Conservation (phyloP, 2,329 filamentous ascomycete genomes). For the Cytospora paraplurivora region DNA sequence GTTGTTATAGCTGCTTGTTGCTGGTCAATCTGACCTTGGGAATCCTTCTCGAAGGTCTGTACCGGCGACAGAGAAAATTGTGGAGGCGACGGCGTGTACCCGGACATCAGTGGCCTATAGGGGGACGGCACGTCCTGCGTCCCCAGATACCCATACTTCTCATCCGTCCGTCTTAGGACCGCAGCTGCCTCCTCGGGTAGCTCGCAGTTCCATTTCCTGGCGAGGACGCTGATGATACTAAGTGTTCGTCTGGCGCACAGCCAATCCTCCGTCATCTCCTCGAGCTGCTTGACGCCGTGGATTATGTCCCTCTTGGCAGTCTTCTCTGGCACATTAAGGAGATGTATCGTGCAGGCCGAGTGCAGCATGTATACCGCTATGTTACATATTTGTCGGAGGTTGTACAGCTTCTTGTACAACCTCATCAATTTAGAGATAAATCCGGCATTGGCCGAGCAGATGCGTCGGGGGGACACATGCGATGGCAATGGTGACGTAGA, state of each 20-base stretch:
- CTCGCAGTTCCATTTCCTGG: conserved; percentile 86
- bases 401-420: conserved; percentile 89
- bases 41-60: conserved; percentile 34
- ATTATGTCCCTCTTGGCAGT: conserved; percentile 86
- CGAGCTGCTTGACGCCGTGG: conserved; percentile 86
- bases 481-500: conserved; percentile 78
- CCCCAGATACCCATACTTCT: conserved; percentile 74
- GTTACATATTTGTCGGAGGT: conserved; percentile 91
- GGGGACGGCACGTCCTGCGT: conserved; percentile 63
- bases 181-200: conserved; percentile 79
- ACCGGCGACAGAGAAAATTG: conserved; percentile 30
- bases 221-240: conserved; percentile 80
- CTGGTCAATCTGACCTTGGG: conserved; percentile 42
- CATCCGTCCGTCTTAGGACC: conserved; percentile 76
- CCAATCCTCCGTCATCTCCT: conserved; percentile 96
- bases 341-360: conserved; percentile 90
- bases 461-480: conserved; percentile 85
- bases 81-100: conserved; percentile 34
- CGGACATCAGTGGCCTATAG: conserved; percentile 34
- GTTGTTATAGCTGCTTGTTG: conserved; percentile 33
- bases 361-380: conserved; percentile 95
- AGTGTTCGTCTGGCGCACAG: conserved; percentile 83
- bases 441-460: conserved; percentile 87
- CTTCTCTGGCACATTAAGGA: conserved; percentile 91
- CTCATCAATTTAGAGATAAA: conserved; percentile 93